phyloP scores from a whole-genome alignment of 129 eudicot species.

The Glebionis coronaria region DNA sequence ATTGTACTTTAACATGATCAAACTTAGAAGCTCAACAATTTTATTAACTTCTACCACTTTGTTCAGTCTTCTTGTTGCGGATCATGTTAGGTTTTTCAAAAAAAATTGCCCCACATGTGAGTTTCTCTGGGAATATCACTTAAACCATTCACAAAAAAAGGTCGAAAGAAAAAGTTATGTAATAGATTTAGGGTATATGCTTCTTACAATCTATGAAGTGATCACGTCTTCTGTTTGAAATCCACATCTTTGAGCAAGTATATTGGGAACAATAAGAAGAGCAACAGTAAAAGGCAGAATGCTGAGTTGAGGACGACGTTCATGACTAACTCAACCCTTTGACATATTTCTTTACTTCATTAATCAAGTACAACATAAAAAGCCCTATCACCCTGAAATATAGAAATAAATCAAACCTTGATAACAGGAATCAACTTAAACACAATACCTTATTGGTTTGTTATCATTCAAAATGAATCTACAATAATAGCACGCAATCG shows the following conservation, averaged over 20 bases:
- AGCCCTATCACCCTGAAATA: constrained; percentile 92
- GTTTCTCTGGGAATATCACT: too few species aligned
- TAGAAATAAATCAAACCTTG: neutral
- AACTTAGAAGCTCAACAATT: too few species aligned
- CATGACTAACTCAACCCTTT: constrained; percentile 59
- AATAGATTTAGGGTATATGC: neutral
- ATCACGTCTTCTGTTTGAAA: constrained; percentile 94
- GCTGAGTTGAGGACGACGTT: constrained; percentile 95
- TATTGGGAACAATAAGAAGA: constrained; percentile 89
- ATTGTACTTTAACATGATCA: too few species aligned
- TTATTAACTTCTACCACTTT: too few species aligned
- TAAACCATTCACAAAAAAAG: too few species aligned
- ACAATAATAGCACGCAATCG: too few species aligned
- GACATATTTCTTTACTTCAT: constrained; percentile 87
- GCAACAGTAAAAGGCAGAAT: constrained; percentile 97
- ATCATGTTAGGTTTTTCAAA: too few species aligned
- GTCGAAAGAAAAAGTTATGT: neutral
- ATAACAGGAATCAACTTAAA: neutral
- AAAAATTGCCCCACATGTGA: too few species aligned
- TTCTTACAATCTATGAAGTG: constrained; percentile 68
- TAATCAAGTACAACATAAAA: constrained; percentile 85
- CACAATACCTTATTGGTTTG: neutral
- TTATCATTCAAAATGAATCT: too few species aligned
- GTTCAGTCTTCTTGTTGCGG: too few species aligned
- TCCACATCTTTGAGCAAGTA: constrained; percentile 93